Percentiles rank a stretch among this genome's conserved stretches.
Evolutionary conservation across 805 yeast species (phyloP).

Genomic region (Priceomyces medius): DNA sequence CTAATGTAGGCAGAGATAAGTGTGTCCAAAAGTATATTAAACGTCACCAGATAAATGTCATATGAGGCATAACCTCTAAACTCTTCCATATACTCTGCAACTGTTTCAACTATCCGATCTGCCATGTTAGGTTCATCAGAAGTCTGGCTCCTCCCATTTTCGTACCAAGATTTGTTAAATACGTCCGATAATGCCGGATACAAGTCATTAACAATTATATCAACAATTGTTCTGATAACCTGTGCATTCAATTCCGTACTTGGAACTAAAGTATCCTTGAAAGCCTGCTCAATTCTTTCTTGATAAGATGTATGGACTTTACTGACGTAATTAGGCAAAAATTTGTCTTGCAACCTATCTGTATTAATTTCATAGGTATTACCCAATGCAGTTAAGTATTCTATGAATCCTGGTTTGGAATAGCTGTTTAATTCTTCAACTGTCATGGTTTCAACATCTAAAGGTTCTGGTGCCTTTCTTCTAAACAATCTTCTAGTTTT

Average conservation of each 20-base stretch:
- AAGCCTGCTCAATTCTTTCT: slow-evolving; percentile 31
- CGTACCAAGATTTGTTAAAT: slow-evolving; percentile 72
- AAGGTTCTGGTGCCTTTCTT: slow-evolving; percentile 13
- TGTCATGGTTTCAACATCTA: slow-evolving; percentile 40
- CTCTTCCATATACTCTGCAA: slow-evolving; percentile 73
- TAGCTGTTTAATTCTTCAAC: slow-evolving; percentile 36
- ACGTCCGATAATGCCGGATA: slow-evolving; percentile 58
- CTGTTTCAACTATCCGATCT: slow-evolving; percentile 64
- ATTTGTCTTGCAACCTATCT: slow-evolving; percentile 61
- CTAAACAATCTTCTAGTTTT: slow-evolving; percentile 38
- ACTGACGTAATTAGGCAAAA: slow-evolving; percentile 60
- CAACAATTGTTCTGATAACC: slow-evolving; percentile 65
- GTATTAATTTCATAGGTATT: slow-evolving; percentile 83
- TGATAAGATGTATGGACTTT: slow-evolving; percentile 52
- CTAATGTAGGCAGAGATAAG: slow-evolving; percentile 38
- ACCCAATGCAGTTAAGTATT: slow-evolving; percentile 78
- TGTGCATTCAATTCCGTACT: slow-evolving; percentile 80
- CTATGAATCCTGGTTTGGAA: slow-evolving; percentile 67
- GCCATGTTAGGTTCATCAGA: slow-evolving; percentile 45
- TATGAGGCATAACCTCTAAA: slow-evolving; percentile 47
- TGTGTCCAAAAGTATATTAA: slow-evolving; percentile 36
- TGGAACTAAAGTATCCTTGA: slow-evolving; percentile 49
- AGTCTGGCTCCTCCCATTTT: slow-evolving; percentile 34
- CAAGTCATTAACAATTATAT: slow-evolving; percentile 71
- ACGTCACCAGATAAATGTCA: slow-evolving; percentile 40